These are phyloP conservation scores for Neurospora tetraspora DNA, from an alignment of 495 filamentous ascomycete genomes.

Conservation along the genomic window DNA sequence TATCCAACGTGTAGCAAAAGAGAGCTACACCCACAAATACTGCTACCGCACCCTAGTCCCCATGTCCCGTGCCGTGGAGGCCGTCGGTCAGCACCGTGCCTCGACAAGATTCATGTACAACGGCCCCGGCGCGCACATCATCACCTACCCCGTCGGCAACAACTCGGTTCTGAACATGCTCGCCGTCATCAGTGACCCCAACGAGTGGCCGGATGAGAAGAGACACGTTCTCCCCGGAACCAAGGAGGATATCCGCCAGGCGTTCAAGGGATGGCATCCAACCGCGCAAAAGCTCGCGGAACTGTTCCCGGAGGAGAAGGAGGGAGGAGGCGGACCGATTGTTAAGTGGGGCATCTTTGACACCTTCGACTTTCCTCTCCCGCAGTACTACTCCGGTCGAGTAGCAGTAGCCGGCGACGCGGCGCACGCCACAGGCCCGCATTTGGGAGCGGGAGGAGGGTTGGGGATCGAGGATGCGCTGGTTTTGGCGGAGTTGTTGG, in stretches of 20 bases:
- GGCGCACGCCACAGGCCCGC: conserved; percentile 31
- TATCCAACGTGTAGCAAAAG: conserved; percentile 8
- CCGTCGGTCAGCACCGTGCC: conserved; percentile 17
- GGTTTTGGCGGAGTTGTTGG: conserved; percentile 32
- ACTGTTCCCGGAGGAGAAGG: conserved; percentile 26
- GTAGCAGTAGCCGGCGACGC: conserved; percentile 42
- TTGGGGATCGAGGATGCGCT: conserved; percentile 47
- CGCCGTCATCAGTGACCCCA: conserved; percentile 26
- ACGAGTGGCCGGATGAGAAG: conserved; percentile 22
- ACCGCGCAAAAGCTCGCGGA: conserved; percentile 28
- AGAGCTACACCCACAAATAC: conserved; percentile 30
- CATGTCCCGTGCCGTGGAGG: conserved; percentile 22
- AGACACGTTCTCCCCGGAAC: conserved; percentile 22
- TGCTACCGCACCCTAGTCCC: conserved; percentile 34
- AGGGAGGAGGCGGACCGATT: conserved; percentile 5
- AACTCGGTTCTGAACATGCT: conserved; percentile 30
- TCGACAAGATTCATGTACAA: conserved; percentile 33
- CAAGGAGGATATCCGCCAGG: conserved; percentile 20
- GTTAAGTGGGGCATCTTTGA: conserved; percentile 51
- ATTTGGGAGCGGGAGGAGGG: conserved; percentile 45
- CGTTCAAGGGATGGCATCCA: conserved; percentile 30
- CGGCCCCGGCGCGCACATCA: conserved; percentile 27
- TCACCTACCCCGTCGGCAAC: conserved; percentile 32
- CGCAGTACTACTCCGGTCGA: conserved; percentile 26
- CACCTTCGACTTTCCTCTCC: conserved; percentile 32